phyloP scores from a whole-genome alignment of 208 protist species.

The Trichomonas gallinae region DNA sequence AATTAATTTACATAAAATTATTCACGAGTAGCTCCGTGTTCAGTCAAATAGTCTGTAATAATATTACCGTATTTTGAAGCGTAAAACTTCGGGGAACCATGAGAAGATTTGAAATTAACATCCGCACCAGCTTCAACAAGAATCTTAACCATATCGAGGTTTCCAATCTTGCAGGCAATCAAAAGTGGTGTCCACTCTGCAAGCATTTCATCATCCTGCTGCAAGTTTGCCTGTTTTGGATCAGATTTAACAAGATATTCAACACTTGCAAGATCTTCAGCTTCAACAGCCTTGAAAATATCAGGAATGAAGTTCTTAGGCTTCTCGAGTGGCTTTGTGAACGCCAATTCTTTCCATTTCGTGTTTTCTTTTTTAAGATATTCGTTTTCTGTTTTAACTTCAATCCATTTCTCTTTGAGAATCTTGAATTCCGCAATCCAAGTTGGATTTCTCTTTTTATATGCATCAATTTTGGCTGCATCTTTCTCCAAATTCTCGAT shows the following conservation, averaged over 20 bases:
- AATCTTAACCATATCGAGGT: not conserved
- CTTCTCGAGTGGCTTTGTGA: not conserved
- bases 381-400: not conserved
- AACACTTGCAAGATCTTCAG: not conserved
- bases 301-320: not conserved
- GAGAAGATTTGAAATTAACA: not conserved
- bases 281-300: not conserved
- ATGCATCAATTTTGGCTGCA: not conserved
- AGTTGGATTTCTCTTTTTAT: not conserved
- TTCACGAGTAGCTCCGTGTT: not conserved
- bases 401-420: not conserved
- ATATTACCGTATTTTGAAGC: not conserved
- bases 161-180: not conserved
- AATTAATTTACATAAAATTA: not conserved
- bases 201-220: not conserved
- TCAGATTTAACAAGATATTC: not conserved
- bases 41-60: not conserved
- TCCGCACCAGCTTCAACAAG: not conserved
- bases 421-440: not conserved
- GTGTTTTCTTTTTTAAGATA: not conserved
- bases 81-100: not conserved
- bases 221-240: not conserved
- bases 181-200: not conserved
- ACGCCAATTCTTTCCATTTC: not conserved
- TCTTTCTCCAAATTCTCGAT: not conserved